phyloP scores from a whole-genome alignment of 169 alveolate species.

The Plasmodium ovale region DNA sequence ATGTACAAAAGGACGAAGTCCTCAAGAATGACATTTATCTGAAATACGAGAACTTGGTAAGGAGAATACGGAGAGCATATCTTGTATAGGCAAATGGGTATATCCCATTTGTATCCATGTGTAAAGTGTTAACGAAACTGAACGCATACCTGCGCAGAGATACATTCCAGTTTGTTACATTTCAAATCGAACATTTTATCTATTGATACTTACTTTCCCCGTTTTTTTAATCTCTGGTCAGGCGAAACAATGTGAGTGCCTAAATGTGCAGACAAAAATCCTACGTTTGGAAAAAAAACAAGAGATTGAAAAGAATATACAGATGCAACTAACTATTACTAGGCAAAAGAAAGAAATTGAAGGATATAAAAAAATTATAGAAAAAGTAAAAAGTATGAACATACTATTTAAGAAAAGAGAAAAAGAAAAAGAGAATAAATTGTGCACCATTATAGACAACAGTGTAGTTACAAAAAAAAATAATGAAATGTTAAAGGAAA shows the following conservation, averaged over 20 bases:
- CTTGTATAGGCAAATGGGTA: too few species aligned
- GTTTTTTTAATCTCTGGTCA: not conserved
- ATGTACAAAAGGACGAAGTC: not conserved
- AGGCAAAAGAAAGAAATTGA: constrained; percentile 67
- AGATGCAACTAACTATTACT: constrained; percentile 11
- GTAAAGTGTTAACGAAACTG: too few species aligned
- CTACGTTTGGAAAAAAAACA: constrained; percentile 41
- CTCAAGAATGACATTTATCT: constrained; percentile 24
- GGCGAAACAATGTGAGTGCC: constrained; percentile 37
- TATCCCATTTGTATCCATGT: too few species aligned
- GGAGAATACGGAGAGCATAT: too few species aligned
- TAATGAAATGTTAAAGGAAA: constrained; percentile 31
- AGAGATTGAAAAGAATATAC: constrained; percentile 27
- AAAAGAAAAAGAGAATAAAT: constrained; percentile 47
- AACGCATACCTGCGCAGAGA: too few species aligned
- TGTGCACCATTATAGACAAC: constrained; percentile 21
- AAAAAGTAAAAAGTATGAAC: constrained; percentile 35
- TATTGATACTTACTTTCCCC: not conserved
- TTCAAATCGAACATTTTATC: too few species aligned
- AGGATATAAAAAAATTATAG: constrained; percentile 57
- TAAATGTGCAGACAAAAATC: constrained; percentile 14
- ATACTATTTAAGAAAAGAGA: constrained; percentile 30
- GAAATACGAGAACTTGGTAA: constrained; percentile 56
- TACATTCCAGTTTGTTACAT: too few species aligned
- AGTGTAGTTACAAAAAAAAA: constrained; percentile 34